phyloP scores from a whole-genome alignment of 305 asterid genomes.

The Fraxinus sp. region DNA sequence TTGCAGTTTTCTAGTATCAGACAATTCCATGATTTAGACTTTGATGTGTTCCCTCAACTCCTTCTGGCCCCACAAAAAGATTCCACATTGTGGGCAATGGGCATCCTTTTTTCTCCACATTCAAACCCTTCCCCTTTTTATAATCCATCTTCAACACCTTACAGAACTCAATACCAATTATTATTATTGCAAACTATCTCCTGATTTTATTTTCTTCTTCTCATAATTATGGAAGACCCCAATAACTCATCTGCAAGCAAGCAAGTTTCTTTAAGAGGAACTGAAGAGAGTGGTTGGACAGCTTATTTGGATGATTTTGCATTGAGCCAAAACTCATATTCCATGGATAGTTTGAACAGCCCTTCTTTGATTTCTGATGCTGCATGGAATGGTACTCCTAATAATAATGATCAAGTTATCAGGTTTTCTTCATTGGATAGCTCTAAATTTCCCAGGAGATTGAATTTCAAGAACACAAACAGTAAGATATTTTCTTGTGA shows the following conservation, averaged over 20 bases:
- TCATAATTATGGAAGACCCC: slow-evolving; percentile 20
- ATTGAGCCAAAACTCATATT: background rate
- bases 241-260: slow-evolving; percentile 17
- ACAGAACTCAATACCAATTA: background rate
- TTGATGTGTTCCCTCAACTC: slow-evolving; percentile 20
- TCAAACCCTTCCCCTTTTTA: slow-evolving; percentile 28
- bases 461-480: slow-evolving; percentile 40
- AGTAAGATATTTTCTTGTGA: slow-evolving; percentile 25
- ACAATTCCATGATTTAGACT: background rate
- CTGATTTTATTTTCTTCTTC: background rate
- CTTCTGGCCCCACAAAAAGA: slow-evolving; percentile 28
- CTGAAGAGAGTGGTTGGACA: slow-evolving; percentile 44
- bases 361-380: slow-evolving; percentile 51
- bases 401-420: background rate
- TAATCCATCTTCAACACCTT: slow-evolving; percentile 12
- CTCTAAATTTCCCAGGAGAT: slow-evolving; percentile 21
- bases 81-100: slow-evolving; percentile 31
- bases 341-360: background rate
- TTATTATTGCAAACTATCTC: background rate
- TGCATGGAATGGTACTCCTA: slow-evolving; percentile 38
- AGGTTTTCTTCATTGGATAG: background rate
- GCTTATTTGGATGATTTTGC: slow-evolving; percentile 38
- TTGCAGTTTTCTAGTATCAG: background rate
- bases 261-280: background rate
- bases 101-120: slow-evolving; percentile 27